phyloP scores from a whole-genome alignment of 768 basidiomycete species.

The Auricularia sp. region DNA sequence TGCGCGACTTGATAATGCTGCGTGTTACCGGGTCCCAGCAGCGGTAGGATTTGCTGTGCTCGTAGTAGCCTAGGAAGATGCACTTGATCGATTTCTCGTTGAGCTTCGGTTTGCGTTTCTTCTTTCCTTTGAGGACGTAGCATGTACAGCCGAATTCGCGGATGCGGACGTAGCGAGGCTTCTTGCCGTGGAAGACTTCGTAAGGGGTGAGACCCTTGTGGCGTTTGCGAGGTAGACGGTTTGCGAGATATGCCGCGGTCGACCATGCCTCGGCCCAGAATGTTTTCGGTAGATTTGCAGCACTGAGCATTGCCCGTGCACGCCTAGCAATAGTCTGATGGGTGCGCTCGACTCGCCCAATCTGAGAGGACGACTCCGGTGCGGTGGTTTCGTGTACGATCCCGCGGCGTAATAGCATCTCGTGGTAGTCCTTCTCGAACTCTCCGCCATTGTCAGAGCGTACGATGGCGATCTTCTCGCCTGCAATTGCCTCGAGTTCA shows the following conservation, averaged over 20 bases:
- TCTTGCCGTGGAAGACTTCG: not conserved
- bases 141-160: not conserved
- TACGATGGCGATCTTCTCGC: not conserved
- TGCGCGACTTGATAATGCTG: not conserved
- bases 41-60: constrained; percentile 8
- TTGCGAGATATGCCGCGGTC: not conserved
- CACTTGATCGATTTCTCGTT: constrained; percentile 6
- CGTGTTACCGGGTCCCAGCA: not conserved
- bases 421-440: not conserved
- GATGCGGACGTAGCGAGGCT: not conserved
- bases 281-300: not conserved
- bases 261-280: not conserved
- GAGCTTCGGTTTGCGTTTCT: not conserved
- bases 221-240: not conserved
- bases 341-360: not conserved
- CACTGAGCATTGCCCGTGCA: not conserved
- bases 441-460: not conserved
- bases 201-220: not conserved
- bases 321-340: not conserved
- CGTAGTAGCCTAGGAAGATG: constrained; percentile 10
- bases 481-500: not conserved
- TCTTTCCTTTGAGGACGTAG: not conserved
- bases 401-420: not conserved
- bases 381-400: not conserved
- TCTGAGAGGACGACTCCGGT: not conserved